A percentile compares a stretch with the other conserved stretches of the same genome.
Evolutionary conservation across 345 rosid species (phyloP).

Genomic region (Aquilaria malaccensis): DNA sequence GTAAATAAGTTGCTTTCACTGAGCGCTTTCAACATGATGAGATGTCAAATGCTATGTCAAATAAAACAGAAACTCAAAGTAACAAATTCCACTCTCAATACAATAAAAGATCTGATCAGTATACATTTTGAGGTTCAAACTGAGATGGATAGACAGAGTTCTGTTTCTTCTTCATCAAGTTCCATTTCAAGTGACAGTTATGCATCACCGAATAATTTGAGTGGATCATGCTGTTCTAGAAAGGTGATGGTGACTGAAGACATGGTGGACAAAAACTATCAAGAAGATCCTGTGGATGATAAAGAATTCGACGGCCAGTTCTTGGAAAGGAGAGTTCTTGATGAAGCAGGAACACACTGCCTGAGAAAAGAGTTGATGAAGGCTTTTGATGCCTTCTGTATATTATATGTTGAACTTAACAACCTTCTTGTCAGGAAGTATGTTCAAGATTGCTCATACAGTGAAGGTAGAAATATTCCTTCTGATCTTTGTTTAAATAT

Average conservation of each 20-base stretch:
- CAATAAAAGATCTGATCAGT: constrained; percentile 25
- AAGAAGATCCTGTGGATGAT: constrained; percentile 21
- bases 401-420: constrained; percentile 22
- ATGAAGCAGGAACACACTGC: constrained; percentile 19
- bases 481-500: constrained; percentile 1
- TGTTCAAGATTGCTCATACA: constrained; percentile 17
- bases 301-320: constrained; percentile 17
- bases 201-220: constrained; percentile 18
- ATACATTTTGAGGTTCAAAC: constrained; percentile 22
- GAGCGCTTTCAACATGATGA: constrained; percentile 12
- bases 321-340: constrained; percentile 5
- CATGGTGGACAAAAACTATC: constrained; percentile 16
- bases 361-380: constrained; percentile 33
- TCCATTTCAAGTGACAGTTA: constrained; percentile 39
- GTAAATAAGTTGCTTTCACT: constrained; percentile 6
- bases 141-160: constrained; percentile 40
- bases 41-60: constrained; percentile 27
- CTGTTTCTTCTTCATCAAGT: constrained; percentile 44
- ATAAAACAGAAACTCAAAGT: constrained; percentile 35
- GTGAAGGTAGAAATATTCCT: constrained; percentile 34
- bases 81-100: constrained; percentile 29
- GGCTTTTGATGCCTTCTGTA: constrained; percentile 31
- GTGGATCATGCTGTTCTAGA: constrained; percentile 13
- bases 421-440: constrained; percentile 26
- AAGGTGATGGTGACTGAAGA: constrained; percentile 11